These are phyloP conservation scores for Sporothrix euskadiensis DNA, from an alignment of 2,329 filamentous ascomycete species.

Conservation along the genomic window DNA sequence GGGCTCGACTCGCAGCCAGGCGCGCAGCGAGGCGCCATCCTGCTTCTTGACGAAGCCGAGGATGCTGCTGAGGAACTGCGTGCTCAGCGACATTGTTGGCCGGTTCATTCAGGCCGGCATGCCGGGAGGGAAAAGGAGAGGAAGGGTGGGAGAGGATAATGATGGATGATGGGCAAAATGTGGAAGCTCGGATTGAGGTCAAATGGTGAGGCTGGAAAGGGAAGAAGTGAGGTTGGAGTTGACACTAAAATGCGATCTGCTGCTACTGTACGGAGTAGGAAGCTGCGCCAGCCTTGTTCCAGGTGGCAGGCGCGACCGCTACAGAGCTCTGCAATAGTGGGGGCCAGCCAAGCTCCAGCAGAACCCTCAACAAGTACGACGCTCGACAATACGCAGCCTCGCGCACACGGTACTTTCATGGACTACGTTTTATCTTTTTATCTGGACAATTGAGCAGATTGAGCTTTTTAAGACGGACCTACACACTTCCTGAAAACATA, in stretches of 20 bases:
- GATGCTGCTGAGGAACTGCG: constrained; percentile 34
- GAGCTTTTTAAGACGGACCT: background rate
- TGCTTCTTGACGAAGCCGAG: constrained; percentile 31
- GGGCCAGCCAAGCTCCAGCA: background rate
- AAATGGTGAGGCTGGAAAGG: background rate
- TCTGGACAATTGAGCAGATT: background rate
- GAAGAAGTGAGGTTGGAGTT: constrained; percentile 1
- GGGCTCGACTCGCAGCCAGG: constrained; percentile 74
- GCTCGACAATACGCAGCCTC: constrained; percentile 3
- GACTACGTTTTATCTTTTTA: background rate
- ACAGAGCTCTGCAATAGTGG: background rate
- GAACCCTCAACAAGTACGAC: background rate
- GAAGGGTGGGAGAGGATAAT: background rate
- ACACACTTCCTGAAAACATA: background rate
- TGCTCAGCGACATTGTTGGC: constrained; percentile 32
- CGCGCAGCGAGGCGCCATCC: constrained; percentile 65
- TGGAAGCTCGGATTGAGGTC: background rate
- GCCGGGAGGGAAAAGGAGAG: background rate
- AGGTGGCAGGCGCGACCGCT: constrained; percentile 4
- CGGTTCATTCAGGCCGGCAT: background rate
- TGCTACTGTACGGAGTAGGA: background rate
- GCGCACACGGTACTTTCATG: background rate
- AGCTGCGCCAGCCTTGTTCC: constrained; percentile 10
- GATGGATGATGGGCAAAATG: background rate
- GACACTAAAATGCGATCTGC: constrained; percentile 1